A percentile compares a stretch with the other conserved stretches of the same genome.
These are phyloP conservation scores for Diutina rugosa DNA, from an alignment of 1,139 yeast species.

Conservation along the genomic window DNA sequence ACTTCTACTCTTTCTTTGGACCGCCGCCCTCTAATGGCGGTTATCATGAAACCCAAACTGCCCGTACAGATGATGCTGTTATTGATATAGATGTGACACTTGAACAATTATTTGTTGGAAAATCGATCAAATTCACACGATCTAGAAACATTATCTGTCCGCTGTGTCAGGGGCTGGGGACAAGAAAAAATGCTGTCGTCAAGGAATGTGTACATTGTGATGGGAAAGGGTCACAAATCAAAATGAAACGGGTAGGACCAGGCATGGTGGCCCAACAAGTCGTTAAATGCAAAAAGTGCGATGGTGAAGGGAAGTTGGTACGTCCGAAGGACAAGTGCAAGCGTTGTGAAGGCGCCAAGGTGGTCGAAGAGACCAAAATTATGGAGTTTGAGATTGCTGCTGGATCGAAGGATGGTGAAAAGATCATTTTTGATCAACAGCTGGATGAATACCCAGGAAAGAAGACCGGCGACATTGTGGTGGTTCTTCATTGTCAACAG, in stretches of 20 bases:
- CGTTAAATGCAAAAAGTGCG: conserved; percentile 57
- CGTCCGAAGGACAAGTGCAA: conserved; percentile 67
- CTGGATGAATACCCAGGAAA: conserved; percentile 74
- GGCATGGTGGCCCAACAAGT: conserved; percentile 60
- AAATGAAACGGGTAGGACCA: conserved; percentile 57
- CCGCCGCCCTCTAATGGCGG: conserved; percentile 11
- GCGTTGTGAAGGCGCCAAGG: conserved; percentile 55
- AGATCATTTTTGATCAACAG: conserved; percentile 49
- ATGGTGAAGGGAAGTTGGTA: conserved; percentile 55
- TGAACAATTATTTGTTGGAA: conserved; percentile 75
- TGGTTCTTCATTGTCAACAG: conserved; percentile 38
- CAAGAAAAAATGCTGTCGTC: conserved; percentile 44
- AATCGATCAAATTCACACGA: conserved; percentile 61
- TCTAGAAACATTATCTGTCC: conserved; percentile 64
- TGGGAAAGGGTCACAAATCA: conserved; percentile 56
- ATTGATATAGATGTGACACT: conserved; percentile 52
- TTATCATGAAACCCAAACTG: conserved; percentile 17
- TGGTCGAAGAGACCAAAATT: conserved; percentile 55
- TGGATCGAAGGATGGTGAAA: conserved; percentile 56
- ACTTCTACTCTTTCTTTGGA: conserved; percentile 59
- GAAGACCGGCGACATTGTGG: conserved; percentile 65
- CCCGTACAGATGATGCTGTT: conserved; percentile 52
- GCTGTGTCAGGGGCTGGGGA: conserved; percentile 66
- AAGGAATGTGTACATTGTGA: conserved; percentile 54
- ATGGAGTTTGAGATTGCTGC: conserved; percentile 67